Evolutionary conservation across 2,329 filamentous ascomycete genomes (phyloP).

Genomic region (Fusarium citri): DNA sequence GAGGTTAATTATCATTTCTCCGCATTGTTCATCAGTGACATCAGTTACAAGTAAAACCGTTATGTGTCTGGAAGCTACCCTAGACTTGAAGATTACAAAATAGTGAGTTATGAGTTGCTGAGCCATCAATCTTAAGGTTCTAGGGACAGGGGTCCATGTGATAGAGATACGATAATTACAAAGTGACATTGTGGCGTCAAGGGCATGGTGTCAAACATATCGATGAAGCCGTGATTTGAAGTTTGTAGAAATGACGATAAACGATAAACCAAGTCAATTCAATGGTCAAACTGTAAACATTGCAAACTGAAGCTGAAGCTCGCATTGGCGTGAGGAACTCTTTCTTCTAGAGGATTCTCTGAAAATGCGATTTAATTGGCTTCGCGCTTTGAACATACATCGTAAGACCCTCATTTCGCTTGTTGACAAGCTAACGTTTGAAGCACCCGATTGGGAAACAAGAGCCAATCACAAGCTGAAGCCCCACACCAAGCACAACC

Average conservation of each 20-base stretch:
- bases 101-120: not conserved
- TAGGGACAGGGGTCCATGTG: not conserved
- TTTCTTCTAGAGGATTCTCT: not conserved
- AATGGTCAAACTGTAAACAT: not conserved
- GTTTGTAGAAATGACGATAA: too few species aligned
- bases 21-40: slow-evolving; percentile 6
- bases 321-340: not conserved
- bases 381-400: not conserved
- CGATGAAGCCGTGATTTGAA: not conserved
- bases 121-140: not conserved
- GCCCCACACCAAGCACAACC: slow-evolving; percentile 6
- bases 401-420: slow-evolving; percentile 31
- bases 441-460: slow-evolving; percentile 27
- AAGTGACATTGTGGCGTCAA: slow-evolving; percentile 22
- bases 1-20: not conserved
- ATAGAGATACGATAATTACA: not conserved
- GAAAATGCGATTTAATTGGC: not conserved
- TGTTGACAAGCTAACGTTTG: slow-evolving; percentile 7
- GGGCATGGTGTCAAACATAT: slow-evolving; percentile 5
- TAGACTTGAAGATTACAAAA: not conserved
- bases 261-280: not conserved
- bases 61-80: slow-evolving; percentile 2
- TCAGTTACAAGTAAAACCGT: not conserved
- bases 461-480: slow-evolving; percentile 16
- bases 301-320: not conserved